A percentile compares a stretch with the other conserved stretches of the same genome.
Conservation (phyloP, 805 yeast genomes). For the Saccharomycopsis schoenii region DNA sequence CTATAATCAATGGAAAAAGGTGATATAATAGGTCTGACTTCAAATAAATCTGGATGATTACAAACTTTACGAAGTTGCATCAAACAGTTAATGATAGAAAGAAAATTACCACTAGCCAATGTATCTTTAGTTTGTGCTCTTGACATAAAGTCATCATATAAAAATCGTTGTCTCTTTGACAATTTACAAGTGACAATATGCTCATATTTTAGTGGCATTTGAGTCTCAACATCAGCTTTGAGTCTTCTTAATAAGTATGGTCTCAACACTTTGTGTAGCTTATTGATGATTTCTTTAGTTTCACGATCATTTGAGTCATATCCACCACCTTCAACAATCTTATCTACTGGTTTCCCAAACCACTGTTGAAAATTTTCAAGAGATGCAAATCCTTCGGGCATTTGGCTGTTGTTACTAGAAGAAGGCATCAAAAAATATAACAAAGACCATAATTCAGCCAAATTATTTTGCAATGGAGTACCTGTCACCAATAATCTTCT, state of each 20-base stretch:
- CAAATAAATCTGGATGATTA: constrained; percentile 92
- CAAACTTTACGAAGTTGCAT: constrained; percentile 91
- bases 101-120: constrained; percentile 84
- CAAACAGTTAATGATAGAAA: constrained; percentile 90
- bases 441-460: constrained; percentile 93
- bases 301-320: constrained; percentile 62
- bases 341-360: constrained; percentile 98
- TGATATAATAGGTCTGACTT: constrained; percentile 88
- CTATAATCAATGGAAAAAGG: constrained; percentile 70
- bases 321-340: constrained; percentile 59
- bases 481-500: constrained; percentile 85
- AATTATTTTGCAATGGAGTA: constrained; percentile 92
- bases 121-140: constrained; percentile 93
- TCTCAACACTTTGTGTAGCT: constrained; percentile 85
- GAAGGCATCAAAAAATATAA: constrained; percentile 95
- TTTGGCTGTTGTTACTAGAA: constrained; percentile 53
- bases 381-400: constrained; percentile 96
- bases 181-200: constrained; percentile 87
- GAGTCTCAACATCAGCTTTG: constrained; percentile 95
- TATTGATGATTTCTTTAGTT: constrained; percentile 73
- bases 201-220: constrained; percentile 97
- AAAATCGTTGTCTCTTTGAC: constrained; percentile 82
- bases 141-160: constrained; percentile 96
- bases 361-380: constrained; percentile 93
- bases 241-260: constrained; percentile 87